phyloP scores from a whole-genome alignment of 192 early-diverging fungal species.

The Rhizophagus prolifer region DNA sequence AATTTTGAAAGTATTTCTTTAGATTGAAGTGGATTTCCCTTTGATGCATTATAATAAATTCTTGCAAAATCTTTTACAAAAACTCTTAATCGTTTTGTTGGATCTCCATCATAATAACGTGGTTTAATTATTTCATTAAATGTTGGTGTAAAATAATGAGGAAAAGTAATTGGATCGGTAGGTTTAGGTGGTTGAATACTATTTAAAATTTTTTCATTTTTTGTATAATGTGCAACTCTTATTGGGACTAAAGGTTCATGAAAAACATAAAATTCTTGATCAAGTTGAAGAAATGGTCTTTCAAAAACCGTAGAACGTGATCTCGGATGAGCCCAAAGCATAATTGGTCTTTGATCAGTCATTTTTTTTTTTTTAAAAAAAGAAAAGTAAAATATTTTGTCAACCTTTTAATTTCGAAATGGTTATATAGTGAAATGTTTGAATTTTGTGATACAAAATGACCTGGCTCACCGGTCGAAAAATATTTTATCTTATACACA shows the following conservation, averaged over 20 bases:
- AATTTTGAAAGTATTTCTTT: slow-evolving; percentile 2
- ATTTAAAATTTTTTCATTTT: background rate
- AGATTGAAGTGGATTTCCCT: background rate
- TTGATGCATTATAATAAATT: background rate
- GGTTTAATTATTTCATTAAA: background rate
- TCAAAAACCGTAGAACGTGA: background rate
- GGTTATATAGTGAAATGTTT: too few species aligned
- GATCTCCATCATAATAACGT: background rate
- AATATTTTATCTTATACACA: too few species aligned
- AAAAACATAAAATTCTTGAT: slow-evolving; percentile 10
- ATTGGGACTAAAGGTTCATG: background rate
- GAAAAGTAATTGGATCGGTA: slow-evolving; percentile 12
- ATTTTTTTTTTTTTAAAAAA: slow-evolving; percentile 1
- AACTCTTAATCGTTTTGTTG: background rate
- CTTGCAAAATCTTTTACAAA: slow-evolving; percentile 15
- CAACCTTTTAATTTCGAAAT: slow-evolving; percentile 11
- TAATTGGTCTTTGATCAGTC: slow-evolving; percentile 1
- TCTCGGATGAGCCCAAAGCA: slow-evolving; percentile 4
- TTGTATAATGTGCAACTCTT: background rate
- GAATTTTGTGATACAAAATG: too few species aligned
- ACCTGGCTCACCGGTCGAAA: too few species aligned
- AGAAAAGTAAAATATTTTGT: slow-evolving; percentile 34
- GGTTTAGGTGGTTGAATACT: background rate
- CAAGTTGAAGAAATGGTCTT: slow-evolving; percentile 9
- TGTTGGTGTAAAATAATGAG: background rate